Evolutionary conservation across 345 rosid species (phyloP).

Genomic region (Hibiscus trionum): DNA sequence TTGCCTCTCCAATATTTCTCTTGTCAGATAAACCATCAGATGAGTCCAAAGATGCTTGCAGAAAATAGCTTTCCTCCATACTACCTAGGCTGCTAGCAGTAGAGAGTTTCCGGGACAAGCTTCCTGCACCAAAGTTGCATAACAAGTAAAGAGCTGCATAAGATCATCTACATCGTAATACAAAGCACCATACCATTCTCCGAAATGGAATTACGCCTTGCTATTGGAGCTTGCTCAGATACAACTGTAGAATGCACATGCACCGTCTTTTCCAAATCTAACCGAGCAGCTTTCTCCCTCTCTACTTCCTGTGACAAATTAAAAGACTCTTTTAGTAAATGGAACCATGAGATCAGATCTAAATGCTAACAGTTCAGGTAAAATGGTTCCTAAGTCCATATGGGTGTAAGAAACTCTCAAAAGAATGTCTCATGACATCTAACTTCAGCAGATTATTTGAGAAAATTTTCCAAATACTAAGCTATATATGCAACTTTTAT

Average conservation of each 20-base stretch:
- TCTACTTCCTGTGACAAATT: conserved; percentile 63
- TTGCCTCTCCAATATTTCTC: conserved; percentile 57
- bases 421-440: neutral
- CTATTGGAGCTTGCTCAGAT: conserved; percentile 50
- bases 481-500: neutral
- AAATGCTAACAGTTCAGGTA: neutral
- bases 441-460: neutral
- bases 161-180: conserved; percentile 9
- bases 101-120: conserved; percentile 65
- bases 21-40: conserved; percentile 70
- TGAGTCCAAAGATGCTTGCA: conserved; percentile 88
- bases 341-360: neutral
- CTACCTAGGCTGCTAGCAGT: conserved; percentile 84
- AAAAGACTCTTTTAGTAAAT: neutral
- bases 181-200: conserved; percentile 56
- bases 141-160: conserved; percentile 5
- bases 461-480: neutral
- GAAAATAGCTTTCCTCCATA: conserved; percentile 95
- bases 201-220: conserved; percentile 49
- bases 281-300: conserved; percentile 75
- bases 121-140: conserved; percentile 38
- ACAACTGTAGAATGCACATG: conserved; percentile 38
- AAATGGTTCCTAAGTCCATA: conserved; percentile 2
- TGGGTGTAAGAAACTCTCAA: neutral
- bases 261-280: conserved; percentile 73